Evolutionary conservation across 2,329 filamentous ascomycete species (phyloP), one percentile per base, ranked within the genome.

Genomic region (Colletotrichum sp.): DNA sequence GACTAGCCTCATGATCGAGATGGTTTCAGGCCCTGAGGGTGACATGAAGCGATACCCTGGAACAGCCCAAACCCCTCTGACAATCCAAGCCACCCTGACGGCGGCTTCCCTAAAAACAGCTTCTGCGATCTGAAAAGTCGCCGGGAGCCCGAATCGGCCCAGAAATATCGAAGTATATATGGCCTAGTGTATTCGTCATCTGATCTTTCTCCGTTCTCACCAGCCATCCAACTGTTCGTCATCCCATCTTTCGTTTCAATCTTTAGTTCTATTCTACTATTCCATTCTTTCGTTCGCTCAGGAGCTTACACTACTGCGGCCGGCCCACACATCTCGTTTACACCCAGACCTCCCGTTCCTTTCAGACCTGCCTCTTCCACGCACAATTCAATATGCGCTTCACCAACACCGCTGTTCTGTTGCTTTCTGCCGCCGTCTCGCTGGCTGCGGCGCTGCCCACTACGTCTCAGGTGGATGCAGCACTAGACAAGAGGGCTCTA

Each of bases 281-380:
- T 44, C 62, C 62, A 13, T 64, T 64, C 34, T 28, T 64, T 44
- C 62, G 62, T 64, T 36, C 15, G 34, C 62, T 64, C 62, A 64
- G 62, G 62, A 64, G 62, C 62, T 64, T 39, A 39, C 62, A 15
- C 62, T 39, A 64, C n/a, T 44, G 8, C 32, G 62, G 62, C 62
- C 16, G 62, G 62, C 34, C 32, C 62, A 64, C 30, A 21, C 34
- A 39, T 28, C n/a, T 64, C 62, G 21, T 64, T 44, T 16, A 44
- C 21, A 44, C 62, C 34, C 24, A 44, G 13, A 64, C 62, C 62
- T 44, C 21, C 34, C 30, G 36, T 39, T 64, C 34, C 24, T 39
- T 64, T 18, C 21, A 44, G 13, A 64, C 62, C 36, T 36, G 3
- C 8, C 52, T 57, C 52, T 39, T 44, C n/a, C 7, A 18, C 62